Evolutionary conservation across 2,329 filamentous ascomycete genomes (phyloP).

Genomic region (Malbranchea zuffiana): DNA sequence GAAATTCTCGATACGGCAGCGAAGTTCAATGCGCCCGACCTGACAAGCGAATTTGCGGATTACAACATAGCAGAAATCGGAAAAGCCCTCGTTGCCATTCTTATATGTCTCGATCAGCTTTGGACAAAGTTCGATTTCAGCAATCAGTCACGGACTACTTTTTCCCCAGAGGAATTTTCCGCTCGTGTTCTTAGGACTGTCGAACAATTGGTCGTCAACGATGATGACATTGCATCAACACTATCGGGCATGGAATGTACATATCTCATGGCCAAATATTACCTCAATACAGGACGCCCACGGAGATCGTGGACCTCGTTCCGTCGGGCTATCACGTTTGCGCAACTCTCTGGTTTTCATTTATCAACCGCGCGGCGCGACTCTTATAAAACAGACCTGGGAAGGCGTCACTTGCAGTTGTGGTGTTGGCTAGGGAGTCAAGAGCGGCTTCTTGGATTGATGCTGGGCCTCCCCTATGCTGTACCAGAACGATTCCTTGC

Average conservation of each 20-base stretch:
- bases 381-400: conserved; percentile 19
- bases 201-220: conserved; percentile 38
- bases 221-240: conserved; percentile 42
- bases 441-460: conserved; percentile 43
- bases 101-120: conserved; percentile 35
- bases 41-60: conserved; percentile 8
- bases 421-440: conserved; percentile 34
- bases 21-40: too few relatives aligned
- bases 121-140: conserved; percentile 30
- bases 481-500: conserved; percentile 25
- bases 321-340: conserved; percentile 42
- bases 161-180: conserved; percentile 35
- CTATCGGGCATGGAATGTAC: conserved; percentile 45
- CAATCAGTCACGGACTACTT: conserved; percentile 26
- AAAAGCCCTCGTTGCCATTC: conserved; percentile 36
- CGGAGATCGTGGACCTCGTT: conserved; percentile 44
- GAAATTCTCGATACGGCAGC: conserved; percentile 21
- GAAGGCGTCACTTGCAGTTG: conserved; percentile 25
- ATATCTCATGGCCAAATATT: conserved; percentile 42
- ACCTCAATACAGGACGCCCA: conserved; percentile 46
- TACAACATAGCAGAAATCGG: conserved; percentile 30
- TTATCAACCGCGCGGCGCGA: conserved; percentile 23
- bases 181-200: conserved; percentile 39
- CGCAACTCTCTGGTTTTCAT: conserved; percentile 43
- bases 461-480: conserved; percentile 44